These are phyloP conservation scores for Ophiostoma populinum DNA, from an alignment of 2,329 filamentous ascomycete genomes.

Conservation along the genomic window DNA sequence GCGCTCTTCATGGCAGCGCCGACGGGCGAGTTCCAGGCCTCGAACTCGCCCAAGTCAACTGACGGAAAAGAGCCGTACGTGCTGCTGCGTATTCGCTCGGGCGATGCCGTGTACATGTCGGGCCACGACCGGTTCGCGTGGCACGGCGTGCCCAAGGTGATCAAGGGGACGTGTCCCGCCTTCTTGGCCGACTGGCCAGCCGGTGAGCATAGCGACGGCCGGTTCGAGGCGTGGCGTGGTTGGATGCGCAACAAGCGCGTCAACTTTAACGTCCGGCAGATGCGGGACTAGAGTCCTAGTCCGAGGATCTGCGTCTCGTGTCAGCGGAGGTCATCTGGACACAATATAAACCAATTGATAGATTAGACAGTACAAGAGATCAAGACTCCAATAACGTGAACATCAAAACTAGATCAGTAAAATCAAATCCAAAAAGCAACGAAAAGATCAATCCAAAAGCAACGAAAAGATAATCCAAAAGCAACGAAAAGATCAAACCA, in stretches of 20 bases:
- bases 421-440: not conserved
- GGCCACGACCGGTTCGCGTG: constrained; percentile 70
- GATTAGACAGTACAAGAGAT: not conserved
- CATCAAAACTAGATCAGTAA: not conserved
- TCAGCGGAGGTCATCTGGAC: not conserved
- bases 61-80: constrained; percentile 28
- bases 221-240: constrained; percentile 54
- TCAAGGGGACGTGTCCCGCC: constrained; percentile 60
- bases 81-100: constrained; percentile 55
- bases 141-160: constrained; percentile 84
- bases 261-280: constrained; percentile 86
- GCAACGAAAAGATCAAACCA: not conserved
- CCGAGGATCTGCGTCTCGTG: not conserved
- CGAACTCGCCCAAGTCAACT: not conserved
- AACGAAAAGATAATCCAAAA: not conserved
- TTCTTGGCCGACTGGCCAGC: constrained; percentile 63
- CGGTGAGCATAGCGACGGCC: constrained; percentile 20
- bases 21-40: constrained; percentile 15
- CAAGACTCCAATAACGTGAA: not conserved
- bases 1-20: constrained; percentile 73
- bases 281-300: constrained; percentile 35
- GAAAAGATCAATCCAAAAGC: not conserved
- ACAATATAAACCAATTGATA: not conserved
- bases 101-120: constrained; percentile 84
- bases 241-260: constrained; percentile 84